A percentile compares a stretch with the other conserved stretches of the same genome.
These are phyloP conservation scores for Lepidium campestre DNA, from an alignment of 441 rosid species.

Conservation along the genomic window DNA sequence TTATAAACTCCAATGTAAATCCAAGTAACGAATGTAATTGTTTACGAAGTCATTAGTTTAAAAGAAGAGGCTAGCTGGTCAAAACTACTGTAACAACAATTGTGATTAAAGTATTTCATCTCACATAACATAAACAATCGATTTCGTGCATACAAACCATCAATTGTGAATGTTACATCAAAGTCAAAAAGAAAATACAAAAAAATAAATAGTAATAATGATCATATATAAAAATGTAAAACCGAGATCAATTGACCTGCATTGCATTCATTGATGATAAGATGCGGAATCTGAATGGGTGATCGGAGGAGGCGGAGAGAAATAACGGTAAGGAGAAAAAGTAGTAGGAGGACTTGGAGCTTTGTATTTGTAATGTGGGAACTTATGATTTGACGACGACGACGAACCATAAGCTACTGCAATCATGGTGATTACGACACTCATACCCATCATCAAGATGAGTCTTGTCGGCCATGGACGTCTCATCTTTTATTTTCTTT, in stretches of 20 bases:
- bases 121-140: not conserved
- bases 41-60: not conserved
- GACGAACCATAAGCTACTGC: conserved; percentile 27
- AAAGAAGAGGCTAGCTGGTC: too few relatives aligned
- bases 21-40: not conserved
- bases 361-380: conserved; percentile 33
- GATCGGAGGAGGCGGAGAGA: conserved; percentile 27
- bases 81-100: not conserved
- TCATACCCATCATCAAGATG: not conserved
- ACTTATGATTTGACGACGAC: conserved; percentile 23
- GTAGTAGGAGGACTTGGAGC: conserved; percentile 23
- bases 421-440: conserved; percentile 15
- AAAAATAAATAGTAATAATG: not conserved
- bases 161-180: not conserved
- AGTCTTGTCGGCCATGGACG: conserved; percentile 18
- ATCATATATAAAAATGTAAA: not conserved
- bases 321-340: conserved; percentile 32
- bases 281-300: conserved; percentile 4
- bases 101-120: not conserved
- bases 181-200: not conserved
- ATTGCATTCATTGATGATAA: conserved; percentile 4
- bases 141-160: not conserved
- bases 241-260: not conserved
- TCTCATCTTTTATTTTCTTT: too few relatives aligned
- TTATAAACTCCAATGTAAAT: not conserved